Evolutionary conservation across 148 eudicot species (phyloP).

Genomic region (Chenopodium formosanum): DNA sequence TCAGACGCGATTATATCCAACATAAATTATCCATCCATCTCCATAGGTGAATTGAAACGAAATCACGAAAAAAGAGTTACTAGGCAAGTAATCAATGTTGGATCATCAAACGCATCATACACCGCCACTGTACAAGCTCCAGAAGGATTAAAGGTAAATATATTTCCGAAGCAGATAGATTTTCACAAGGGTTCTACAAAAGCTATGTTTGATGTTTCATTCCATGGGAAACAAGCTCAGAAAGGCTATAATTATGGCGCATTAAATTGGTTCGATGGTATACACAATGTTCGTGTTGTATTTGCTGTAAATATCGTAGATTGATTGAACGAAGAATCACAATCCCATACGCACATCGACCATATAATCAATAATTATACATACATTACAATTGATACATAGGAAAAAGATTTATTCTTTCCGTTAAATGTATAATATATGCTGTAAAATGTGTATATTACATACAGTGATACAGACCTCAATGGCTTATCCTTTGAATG

Average conservation of each 20-base stretch:
- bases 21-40: conserved; percentile 63
- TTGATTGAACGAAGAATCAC: neutral
- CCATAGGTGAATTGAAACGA: conserved; percentile 41
- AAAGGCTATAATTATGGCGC: conserved; percentile 62
- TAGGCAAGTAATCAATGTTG: conserved; percentile 51
- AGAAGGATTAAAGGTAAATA: conserved; percentile 39
- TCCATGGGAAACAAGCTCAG: conserved; percentile 39
- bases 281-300: conserved; percentile 41
- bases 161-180: conserved; percentile 44
- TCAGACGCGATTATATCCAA: conserved; percentile 39
- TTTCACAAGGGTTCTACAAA: conserved; percentile 28
- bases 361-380: neutral
- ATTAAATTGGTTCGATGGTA: conserved; percentile 54
- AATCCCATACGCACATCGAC: neutral
- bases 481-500: neutral
- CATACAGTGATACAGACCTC: neutral
- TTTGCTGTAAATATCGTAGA: conserved; percentile 57
- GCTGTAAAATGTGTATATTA: neutral
- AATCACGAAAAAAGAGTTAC: conserved; percentile 27
- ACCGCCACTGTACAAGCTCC: conserved; percentile 40
- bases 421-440: neutral
- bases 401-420: neutral
- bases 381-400: neutral
- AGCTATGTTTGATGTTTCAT: conserved; percentile 43
- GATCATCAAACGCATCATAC: conserved; percentile 47